Conservation (phyloP, 495 filamentous ascomycete species). For the Lepraria neglecta region DNA sequence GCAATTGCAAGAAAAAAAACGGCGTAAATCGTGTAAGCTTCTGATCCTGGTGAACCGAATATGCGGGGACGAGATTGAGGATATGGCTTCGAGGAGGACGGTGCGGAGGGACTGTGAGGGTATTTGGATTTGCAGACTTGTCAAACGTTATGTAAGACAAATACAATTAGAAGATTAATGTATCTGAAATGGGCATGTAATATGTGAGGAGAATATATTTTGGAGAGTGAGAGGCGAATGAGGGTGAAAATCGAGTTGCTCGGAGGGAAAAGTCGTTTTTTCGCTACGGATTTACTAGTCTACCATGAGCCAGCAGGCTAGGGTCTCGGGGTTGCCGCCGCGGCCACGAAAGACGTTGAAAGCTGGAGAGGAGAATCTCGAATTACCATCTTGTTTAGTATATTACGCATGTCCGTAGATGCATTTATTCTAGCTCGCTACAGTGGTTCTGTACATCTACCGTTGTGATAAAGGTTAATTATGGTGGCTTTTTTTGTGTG, state of each 20-base stretch:
- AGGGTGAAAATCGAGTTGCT: not conserved
- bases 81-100: not conserved
- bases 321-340: slow-evolving; percentile 27
- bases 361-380: slow-evolving; percentile 24
- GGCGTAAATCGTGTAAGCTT: slow-evolving; percentile 11
- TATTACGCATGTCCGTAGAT: not conserved
- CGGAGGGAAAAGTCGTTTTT: not conserved
- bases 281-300: slow-evolving; percentile 27
- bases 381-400: not conserved
- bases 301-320: slow-evolving; percentile 43
- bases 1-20: slow-evolving; percentile 10
- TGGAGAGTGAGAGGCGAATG: not conserved
- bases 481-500: no score
- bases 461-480: no score
- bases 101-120: not conserved
- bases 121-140: not conserved
- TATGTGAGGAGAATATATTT: slow-evolving; percentile 2
- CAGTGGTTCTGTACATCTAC: no score
- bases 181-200: slow-evolving; percentile 7
- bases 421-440: no score
- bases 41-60: not conserved
- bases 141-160: not conserved
- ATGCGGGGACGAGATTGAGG: slow-evolving; percentile 6
- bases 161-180: slow-evolving; percentile 8
- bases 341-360: slow-evolving; percentile 12